These are phyloP conservation scores for Exophiala bonariae DNA, from an alignment of 2,329 filamentous ascomycete species.

Conservation along the genomic window DNA sequence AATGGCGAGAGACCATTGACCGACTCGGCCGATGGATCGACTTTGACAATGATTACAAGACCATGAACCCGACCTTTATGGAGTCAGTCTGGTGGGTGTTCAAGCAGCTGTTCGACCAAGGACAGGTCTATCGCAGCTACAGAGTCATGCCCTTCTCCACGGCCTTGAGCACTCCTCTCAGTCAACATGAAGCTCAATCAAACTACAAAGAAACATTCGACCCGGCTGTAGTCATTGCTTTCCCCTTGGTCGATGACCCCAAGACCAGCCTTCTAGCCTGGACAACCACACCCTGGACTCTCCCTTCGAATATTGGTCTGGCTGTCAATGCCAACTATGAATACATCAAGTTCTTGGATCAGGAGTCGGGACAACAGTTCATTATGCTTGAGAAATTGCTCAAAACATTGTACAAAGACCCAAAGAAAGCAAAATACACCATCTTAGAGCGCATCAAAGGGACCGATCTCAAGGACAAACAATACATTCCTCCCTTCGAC, in stretches of 20 bases:
- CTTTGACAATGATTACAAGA: constrained; percentile 94
- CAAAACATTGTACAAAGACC: constrained; percentile 79
- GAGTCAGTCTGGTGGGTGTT: constrained; percentile 92
- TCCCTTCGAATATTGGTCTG: constrained; percentile 73
- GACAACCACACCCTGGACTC: constrained; percentile 81
- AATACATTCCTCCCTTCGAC: constrained; percentile 77
- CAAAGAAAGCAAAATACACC: constrained; percentile 88
- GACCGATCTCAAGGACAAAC: constrained; percentile 77
- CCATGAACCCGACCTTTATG: constrained; percentile 87
- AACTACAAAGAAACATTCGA: constrained; percentile 89
- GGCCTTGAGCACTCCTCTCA: constrained; percentile 76
- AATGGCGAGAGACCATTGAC: constrained; percentile 82
- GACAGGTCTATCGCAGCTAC: constrained; percentile 79
- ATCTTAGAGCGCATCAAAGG: constrained; percentile 73
- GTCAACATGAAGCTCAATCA: constrained; percentile 85
- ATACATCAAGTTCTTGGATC: constrained; percentile 77
- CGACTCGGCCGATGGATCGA: constrained; percentile 86
- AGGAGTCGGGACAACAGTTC: constrained; percentile 73
- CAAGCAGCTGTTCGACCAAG: constrained; percentile 83
- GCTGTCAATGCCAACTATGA: constrained; percentile 75
- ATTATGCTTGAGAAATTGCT: constrained; percentile 77
- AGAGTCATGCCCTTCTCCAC: constrained; percentile 90
- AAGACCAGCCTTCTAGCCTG: constrained; percentile 73
- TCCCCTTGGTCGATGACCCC: constrained; percentile 73
- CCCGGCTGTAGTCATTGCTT: constrained; percentile 78